Base-by-base conservation (phyloP, 345 rosid genomes). In the Sisymbrium irio region DNA sequence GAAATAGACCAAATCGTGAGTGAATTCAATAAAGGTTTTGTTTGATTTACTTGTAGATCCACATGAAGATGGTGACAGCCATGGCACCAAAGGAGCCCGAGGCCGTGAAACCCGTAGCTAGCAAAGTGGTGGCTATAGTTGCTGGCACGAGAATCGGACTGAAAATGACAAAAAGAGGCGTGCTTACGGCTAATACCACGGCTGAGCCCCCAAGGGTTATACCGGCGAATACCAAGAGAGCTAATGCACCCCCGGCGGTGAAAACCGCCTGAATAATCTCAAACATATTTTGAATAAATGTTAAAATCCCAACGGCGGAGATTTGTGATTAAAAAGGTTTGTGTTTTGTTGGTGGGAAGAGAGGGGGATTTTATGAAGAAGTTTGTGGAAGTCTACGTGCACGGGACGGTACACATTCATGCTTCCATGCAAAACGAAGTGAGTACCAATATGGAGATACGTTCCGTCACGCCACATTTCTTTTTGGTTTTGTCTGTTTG, bases 101-200 rank as follows among this genome's bases (percentile, higher is more conserved):
- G 22, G 95, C 80, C 19, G 85, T 44, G 80, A 92, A 88, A 12
- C 97, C 93, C 46, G 79, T 67, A 40, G 75, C 74, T 36, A 90
- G 12, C 47, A 88, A 74, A 15, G 83, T 73, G n/a, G 75, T 74
- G 0, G 88, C 70, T 69, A 90, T 77, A 14, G 87, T 79, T 2
- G 93, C 92, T 5, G 97, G 97, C 67, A 93, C 85, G 25, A 93
- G 81, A 41, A 93, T 82, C 0, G 97, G 98, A 67, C 97, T 90
- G 87, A 85, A 88, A 11, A 90, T 74, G 62, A 93, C 81, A 41
- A 93, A 68, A 53, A 93, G 80, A 0, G 96, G 97, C 13, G 90
- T 87, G 69, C 82, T 87, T 3, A 90, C 54, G 77, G 81, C 81
- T 41, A 90, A 83, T 8, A 65, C 86, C 20, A 90, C 80, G 69